Conservation (phyloP, 164 flowering plant genomes). For the Stephania yunnanensis region DNA sequence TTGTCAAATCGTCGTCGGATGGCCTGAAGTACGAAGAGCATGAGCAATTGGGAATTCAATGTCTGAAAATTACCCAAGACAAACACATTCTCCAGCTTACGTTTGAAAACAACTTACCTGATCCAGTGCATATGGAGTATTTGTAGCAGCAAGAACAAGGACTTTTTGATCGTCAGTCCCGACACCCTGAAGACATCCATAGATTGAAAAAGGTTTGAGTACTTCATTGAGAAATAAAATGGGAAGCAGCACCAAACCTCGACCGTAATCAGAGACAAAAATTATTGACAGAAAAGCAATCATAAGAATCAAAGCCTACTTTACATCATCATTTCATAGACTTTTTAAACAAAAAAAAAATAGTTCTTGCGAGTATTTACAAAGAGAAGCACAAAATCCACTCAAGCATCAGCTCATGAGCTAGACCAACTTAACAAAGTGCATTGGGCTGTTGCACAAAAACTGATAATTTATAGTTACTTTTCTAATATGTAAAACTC, state of each 20-base stretch:
- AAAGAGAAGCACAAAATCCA: not conserved
- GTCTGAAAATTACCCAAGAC: not conserved
- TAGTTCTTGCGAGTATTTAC: too few species aligned
- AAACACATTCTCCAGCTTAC: not conserved
- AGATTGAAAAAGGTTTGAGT: not conserved
- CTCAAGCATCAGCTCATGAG: not conserved
- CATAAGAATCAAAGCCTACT: not conserved
- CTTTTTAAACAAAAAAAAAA: too few species aligned
- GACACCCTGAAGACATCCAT: slow-evolving; percentile 59
- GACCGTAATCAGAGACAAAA: not conserved
- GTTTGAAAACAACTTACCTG: slow-evolving; percentile 49
- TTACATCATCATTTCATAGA: too few species aligned
- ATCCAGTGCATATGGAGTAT: slow-evolving; percentile 97
- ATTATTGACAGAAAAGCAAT: too few species aligned
- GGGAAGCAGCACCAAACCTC: not conserved
- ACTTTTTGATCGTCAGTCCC: slow-evolving; percentile 92
- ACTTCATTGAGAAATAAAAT: not conserved
- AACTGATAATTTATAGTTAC: too few species aligned
- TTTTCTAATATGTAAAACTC: too few species aligned
- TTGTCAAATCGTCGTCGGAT: slow-evolving; percentile 93
- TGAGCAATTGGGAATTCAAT: slow-evolving; percentile 4
- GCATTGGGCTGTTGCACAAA: too few species aligned
- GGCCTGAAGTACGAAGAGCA: slow-evolving; percentile 41
- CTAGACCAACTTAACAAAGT: too few species aligned
- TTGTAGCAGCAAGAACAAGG: slow-evolving; percentile 98